Percentiles rank a stretch among this genome's conserved stretches.
Evolutionary conservation across 176 grass and related monocot genomes (phyloP).

Genomic region (Musa itinerans): DNA sequence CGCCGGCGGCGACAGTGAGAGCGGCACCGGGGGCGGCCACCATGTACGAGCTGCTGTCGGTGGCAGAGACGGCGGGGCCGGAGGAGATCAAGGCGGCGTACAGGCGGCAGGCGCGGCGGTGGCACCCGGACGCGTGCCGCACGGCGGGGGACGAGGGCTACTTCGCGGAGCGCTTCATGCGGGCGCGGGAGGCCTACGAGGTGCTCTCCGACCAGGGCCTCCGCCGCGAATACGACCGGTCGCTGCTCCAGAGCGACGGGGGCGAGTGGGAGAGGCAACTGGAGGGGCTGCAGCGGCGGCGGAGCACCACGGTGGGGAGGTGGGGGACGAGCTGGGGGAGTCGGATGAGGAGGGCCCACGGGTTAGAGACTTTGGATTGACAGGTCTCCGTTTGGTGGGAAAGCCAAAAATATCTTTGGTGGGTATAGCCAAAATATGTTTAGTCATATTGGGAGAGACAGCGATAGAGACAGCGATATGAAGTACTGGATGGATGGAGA

Average conservation of each 20-base stretch:
- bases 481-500: too few species aligned
- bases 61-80: slow-evolving; percentile 36
- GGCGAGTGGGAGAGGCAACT: slow-evolving; percentile 49
- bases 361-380: background rate
- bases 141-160: background rate
- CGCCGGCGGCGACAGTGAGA: too few species aligned
- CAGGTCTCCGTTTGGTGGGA: too few species aligned
- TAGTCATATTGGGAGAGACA: too few species aligned
- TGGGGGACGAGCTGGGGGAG: slow-evolving; percentile 42
- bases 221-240: slow-evolving; percentile 53
- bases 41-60: slow-evolving; percentile 65
- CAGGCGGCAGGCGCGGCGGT: slow-evolving; percentile 44
- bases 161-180: slow-evolving; percentile 53
- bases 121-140: slow-evolving; percentile 61
- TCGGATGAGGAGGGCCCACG: slow-evolving; percentile 35
- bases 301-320: background rate
- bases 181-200: slow-evolving; percentile 73
- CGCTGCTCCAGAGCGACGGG: slow-evolving; percentile 28
- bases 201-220: slow-evolving; percentile 63
- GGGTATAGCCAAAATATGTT: too few species aligned
- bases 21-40: background rate
- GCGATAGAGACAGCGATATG: too few species aligned
- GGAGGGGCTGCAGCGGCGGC: slow-evolving; percentile 25
- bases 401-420: too few species aligned
- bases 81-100: slow-evolving; percentile 89